These are phyloP conservation scores for Starmera quercuum DNA, from an alignment of 805 yeast genomes.

Conservation along the genomic window DNA sequence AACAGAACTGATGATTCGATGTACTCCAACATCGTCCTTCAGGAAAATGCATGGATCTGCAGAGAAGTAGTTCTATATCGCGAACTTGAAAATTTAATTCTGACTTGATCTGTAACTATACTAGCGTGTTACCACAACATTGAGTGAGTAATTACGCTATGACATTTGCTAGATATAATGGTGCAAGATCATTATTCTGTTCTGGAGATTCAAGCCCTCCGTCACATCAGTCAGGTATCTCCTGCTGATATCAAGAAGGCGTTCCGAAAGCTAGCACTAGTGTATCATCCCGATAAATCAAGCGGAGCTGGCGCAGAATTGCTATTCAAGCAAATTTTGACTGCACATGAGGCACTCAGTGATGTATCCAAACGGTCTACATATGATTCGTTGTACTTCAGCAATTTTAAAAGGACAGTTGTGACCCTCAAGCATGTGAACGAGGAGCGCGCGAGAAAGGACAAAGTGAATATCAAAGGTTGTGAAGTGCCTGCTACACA, in stretches of 20 bases:
- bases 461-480: too few species aligned
- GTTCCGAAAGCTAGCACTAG: slow-evolving; percentile 58
- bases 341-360: slow-evolving; percentile 6
- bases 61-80: too few species aligned
- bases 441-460: background rate
- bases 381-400: background rate
- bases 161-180: too few species aligned
- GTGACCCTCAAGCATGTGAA: background rate
- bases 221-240: slow-evolving; percentile 1
- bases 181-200: slow-evolving; percentile 6
- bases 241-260: slow-evolving; percentile 50
- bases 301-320: slow-evolving; percentile 1
- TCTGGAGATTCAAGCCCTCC: slow-evolving; percentile 2
- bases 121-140: too few species aligned
- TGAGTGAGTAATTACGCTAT: too few species aligned
- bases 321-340: slow-evolving; percentile 5
- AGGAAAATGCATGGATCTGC: too few species aligned
- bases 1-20: too few species aligned
- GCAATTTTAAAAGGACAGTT: background rate
- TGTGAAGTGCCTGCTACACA: too few species aligned
- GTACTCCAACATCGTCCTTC: too few species aligned
- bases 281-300: slow-evolving; percentile 62
- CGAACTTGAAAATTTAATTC: too few species aligned
- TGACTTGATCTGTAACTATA: too few species aligned
- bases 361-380: slow-evolving; percentile 7